These are phyloP conservation scores for Torulaspora microellipsoides DNA, from an alignment of 805 yeast genomes.

Conservation along the genomic window DNA sequence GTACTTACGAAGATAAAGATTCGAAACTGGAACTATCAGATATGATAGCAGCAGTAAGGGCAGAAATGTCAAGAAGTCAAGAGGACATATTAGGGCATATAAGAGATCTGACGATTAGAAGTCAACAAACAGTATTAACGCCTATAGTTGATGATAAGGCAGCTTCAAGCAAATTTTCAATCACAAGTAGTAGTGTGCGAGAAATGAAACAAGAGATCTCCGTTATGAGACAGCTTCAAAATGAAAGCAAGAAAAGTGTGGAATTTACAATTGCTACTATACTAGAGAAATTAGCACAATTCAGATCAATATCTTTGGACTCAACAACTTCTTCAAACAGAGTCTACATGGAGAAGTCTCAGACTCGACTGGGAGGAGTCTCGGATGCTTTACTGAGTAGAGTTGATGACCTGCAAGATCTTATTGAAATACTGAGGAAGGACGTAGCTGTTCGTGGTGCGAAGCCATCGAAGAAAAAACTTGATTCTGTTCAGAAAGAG, in stretches of 20 bases:
- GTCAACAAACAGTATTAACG: not conserved
- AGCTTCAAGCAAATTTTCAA: not conserved
- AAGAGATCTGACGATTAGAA: constrained; percentile 5
- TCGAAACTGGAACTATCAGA: constrained; percentile 3
- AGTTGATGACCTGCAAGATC: constrained; percentile 89
- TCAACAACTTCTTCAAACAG: constrained; percentile 35
- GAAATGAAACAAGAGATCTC: constrained; percentile 56
- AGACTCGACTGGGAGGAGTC: constrained; percentile 64
- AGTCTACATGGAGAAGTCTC: constrained; percentile 71
- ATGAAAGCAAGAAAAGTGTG: constrained; percentile 40
- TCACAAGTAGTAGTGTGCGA: constrained; percentile 28
- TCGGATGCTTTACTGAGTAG: constrained; percentile 69
- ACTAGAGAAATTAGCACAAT: constrained; percentile 43
- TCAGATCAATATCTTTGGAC: constrained; percentile 46
- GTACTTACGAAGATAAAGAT: constrained; percentile 7
- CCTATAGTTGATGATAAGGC: not conserved
- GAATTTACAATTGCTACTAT: constrained; percentile 43
- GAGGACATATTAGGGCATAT: constrained; percentile 11
- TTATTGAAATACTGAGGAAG: constrained; percentile 80
- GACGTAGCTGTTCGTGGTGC: constrained; percentile 93
- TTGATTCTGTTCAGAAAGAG: constrained; percentile 62
- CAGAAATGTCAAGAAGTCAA: constrained; percentile 16
- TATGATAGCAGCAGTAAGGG: constrained; percentile 10
- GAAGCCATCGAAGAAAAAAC: constrained; percentile 68
- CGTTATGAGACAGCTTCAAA: constrained; percentile 53